phyloP scores from a whole-genome alignment of 805 yeast species.

The Peterozyma toletana region DNA sequence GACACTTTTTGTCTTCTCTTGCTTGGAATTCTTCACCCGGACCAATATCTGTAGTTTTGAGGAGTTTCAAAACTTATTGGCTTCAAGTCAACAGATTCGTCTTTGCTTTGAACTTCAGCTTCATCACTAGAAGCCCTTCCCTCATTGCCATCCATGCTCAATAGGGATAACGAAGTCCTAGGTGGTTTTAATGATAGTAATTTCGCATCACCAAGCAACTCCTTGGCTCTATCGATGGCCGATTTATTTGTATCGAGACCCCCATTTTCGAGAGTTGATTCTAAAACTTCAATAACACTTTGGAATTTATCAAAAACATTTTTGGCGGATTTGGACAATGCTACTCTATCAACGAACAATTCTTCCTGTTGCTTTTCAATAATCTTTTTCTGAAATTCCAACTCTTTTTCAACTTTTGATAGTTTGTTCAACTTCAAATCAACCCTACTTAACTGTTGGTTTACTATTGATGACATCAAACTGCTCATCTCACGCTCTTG shows the following conservation, averaged over 20 bases:
- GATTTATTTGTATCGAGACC: background rate
- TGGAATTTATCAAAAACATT: slow-evolving; percentile 40
- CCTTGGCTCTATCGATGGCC: slow-evolving; percentile 11
- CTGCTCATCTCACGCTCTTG: slow-evolving; percentile 75
- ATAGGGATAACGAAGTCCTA: slow-evolving; percentile 21
- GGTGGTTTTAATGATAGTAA: slow-evolving; percentile 22
- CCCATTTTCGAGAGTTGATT: background rate
- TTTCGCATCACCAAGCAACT: slow-evolving; percentile 19
- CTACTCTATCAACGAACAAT: slow-evolving; percentile 54
- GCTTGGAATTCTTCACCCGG: slow-evolving; percentile 29
- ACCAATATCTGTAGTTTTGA: slow-evolving; percentile 60
- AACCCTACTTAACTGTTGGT: slow-evolving; percentile 55
- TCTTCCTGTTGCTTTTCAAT: slow-evolving; percentile 61
- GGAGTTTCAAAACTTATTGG: slow-evolving; percentile 60
- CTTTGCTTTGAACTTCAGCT: slow-evolving; percentile 11
- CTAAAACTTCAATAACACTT: slow-evolving; percentile 22
- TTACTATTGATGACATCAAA: slow-evolving; percentile 47
- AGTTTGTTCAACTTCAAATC: slow-evolving; percentile 57
- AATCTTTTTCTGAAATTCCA: slow-evolving; percentile 56
- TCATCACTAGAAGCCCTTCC: slow-evolving; percentile 1
- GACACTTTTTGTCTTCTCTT: no score
- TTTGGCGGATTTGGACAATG: slow-evolving; percentile 55
- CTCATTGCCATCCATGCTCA: slow-evolving; percentile 14
- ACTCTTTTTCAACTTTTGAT: slow-evolving; percentile 53
- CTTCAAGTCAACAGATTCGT: slow-evolving; percentile 30